These are phyloP conservation scores for Heritiera fomes DNA, from an alignment of 345 rosid genomes.

Conservation along the genomic window DNA sequence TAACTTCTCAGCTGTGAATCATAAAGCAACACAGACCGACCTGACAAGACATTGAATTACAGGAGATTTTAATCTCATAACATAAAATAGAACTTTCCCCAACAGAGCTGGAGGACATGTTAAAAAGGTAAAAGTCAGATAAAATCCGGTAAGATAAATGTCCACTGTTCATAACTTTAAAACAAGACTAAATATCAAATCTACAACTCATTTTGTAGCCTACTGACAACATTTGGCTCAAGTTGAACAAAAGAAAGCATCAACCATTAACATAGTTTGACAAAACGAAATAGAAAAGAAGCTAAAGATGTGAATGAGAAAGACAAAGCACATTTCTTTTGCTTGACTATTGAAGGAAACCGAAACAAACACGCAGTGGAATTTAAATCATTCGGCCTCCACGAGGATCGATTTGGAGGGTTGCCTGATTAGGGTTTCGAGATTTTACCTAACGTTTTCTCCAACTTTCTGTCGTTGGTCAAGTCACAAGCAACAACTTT, in stretches of 20 bases:
- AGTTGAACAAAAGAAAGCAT: constrained; percentile 1
- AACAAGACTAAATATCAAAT: neutral
- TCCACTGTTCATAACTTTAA: neutral
- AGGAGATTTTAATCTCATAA: neutral
- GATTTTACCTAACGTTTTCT: too few species aligned
- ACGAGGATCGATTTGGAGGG: too few species aligned
- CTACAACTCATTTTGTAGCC: neutral
- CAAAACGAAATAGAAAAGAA: neutral
- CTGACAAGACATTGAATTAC: neutral
- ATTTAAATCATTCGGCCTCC: too few species aligned
- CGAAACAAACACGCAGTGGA: too few species aligned
- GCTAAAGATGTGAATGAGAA: neutral
- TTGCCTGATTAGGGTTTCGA: too few species aligned
- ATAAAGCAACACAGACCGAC: neutral
- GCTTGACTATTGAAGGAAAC: too few species aligned
- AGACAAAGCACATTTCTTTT: neutral
- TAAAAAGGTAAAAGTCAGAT: neutral
- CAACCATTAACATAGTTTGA: neutral
- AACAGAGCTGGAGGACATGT: neutral
- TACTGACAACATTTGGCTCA: neutral
- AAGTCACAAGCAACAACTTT: too few species aligned
- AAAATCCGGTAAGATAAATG: neutral
- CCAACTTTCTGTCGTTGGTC: too few species aligned
- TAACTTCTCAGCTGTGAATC: neutral
- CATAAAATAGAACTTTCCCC: neutral